Evolutionary conservation across 2,329 filamentous ascomycete species (phyloP).

Genomic region (Penicillium sp.): DNA sequence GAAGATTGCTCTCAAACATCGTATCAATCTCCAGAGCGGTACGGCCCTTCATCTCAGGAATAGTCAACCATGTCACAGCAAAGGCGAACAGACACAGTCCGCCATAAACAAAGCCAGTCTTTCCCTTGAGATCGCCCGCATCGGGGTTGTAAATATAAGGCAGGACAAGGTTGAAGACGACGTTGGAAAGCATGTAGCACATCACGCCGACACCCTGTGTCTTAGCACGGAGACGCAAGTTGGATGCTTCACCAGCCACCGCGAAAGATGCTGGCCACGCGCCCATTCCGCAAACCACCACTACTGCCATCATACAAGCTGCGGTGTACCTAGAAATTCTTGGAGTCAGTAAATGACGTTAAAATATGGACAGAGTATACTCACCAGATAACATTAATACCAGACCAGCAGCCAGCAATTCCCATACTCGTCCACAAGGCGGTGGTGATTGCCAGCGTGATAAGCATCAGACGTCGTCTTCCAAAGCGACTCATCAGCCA

Average conservation of each 20-base stretch:
- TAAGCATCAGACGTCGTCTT: constrained; percentile 44
- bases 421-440: constrained; percentile 56
- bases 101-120: constrained; percentile 51
- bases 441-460: constrained; percentile 35
- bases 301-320: constrained; percentile 53
- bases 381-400: constrained; percentile 50
- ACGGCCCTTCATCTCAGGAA: constrained; percentile 62
- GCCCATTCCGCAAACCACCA: constrained; percentile 46
- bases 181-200: constrained; percentile 48
- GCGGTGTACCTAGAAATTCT: constrained; percentile 45
- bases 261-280: constrained; percentile 48
- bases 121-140: constrained; percentile 49
- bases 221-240: constrained; percentile 46
- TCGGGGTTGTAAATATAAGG: constrained; percentile 61
- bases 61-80: constrained; percentile 50
- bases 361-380: constrained; percentile 15
- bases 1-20: constrained; percentile 39
- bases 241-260: constrained; percentile 44
- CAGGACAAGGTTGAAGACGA: constrained; percentile 54
- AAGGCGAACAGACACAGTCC: constrained; percentile 41
- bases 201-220: constrained; percentile 52
- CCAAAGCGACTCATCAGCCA: constrained; percentile 53
- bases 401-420: constrained; percentile 54
- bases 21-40: constrained; percentile 57
- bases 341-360: constrained; percentile 1